Evolutionary conservation across 2,329 filamentous ascomycete genomes (phyloP), one percentile per base, ranked within the genome.

Genomic region (Aspergillus arachidicola): DNA sequence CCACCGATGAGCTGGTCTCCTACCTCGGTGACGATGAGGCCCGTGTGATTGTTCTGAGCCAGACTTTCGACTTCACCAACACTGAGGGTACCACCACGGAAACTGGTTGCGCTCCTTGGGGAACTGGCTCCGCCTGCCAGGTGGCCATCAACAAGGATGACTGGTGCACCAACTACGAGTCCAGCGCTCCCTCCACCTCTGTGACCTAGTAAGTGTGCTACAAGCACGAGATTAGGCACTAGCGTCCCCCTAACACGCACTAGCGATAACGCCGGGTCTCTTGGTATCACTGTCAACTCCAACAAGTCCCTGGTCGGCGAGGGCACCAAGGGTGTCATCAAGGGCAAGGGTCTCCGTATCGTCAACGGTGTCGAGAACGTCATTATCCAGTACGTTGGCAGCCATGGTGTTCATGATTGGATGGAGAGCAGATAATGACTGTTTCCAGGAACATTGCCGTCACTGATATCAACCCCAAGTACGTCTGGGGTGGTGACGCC

Each of bases 141-240:
- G 69, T 82, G 48, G 84, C 87, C 66, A 88, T 89, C 73, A 85
- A 88, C 79, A 79, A 86, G 78, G 77, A 87, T 72, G 71, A 81
- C 70, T 87, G 85, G 83, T 89, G 87, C 75, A 78, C 73, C 61
- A 87, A 88, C 78, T 86, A 89, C 74, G 79, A 89, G 75, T 77
- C 84, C 58, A 78, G 79, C 41, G 83, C 85, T 1, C 80, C 83
- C 34, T 80, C 79, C 3, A 64, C 51, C 28, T 81, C 68, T 48
- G 82, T 76, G 3, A 64, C 55, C 26, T 81, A 81, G 50, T 53
- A 53, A 53, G 50, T 53, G 5, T 26, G 6, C n/a, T 48, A 10
- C 38, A 19, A 10, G 21, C 21, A 12, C 10, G 19, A 6, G 6
- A 14, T 14, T 14, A 2, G 2, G 23, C 4, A 23, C 12, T 12